Base-by-base conservation (phyloP, 2,329 filamentous ascomycete species). In the Beauveria rudraprayagi region DNA sequence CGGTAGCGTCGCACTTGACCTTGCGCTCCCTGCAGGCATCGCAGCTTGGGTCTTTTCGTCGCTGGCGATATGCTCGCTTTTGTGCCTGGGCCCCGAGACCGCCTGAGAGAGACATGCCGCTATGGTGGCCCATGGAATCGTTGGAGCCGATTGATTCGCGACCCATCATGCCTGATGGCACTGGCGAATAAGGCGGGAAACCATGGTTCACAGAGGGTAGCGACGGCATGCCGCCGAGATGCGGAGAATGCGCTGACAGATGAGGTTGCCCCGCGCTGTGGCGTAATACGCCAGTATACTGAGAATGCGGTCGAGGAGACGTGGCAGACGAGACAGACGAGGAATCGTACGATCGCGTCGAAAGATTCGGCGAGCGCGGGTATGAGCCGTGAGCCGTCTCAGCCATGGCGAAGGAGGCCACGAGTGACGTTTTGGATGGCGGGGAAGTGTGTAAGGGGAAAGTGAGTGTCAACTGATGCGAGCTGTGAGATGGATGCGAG, bases 1-100 rank as follows among this genome's bases (percentile, higher is more conserved):
- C 94, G 17, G 94, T 97, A 37, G 94, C 94, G 78, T 99, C 94
- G 74, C 94, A 99, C 82, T 89, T 89, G 70, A 89, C 86, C 75
- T 89, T 89, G 65, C 86, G 78, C 69, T 99, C 94, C 63, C 94
- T 85, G 72, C 94, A 99, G 56, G 94, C 94, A 78, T 99, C 94
- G 73, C 94, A 99, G 70, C 92, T 97, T 1, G 94, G 94, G 69
- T 99, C 94, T 72, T 99, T 99, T 67, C 94, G 84, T 66, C 94
- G 82, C 73, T 99, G 94, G 26, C 94, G 86, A 77, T 97, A 99
- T 3, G 94, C 93, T 70, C 94, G 82, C 74, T 97, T 97, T 73
- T 96, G 91, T 37, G 89, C 84, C 67, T 90, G 88, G 3, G 57
- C 47, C 1, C 61, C 61, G 16, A 63, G 44, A 28, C 52, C 37